phyloP scores from a whole-genome alignment of 2,329 filamentous ascomycete genomes.

The Arthrobotrys pseudoclavata region DNA sequence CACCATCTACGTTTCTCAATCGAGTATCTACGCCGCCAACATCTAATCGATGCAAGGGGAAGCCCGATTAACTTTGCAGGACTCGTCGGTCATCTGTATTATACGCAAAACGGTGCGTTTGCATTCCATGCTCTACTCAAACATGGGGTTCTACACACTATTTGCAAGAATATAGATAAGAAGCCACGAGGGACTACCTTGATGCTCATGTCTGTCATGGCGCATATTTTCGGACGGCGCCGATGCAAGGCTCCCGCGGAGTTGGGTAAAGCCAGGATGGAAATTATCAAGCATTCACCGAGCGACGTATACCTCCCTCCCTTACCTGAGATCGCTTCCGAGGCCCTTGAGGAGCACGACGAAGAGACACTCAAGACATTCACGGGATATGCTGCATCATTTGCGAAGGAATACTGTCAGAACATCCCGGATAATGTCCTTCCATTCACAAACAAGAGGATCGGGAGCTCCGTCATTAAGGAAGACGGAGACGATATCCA shows the following conservation, averaged over 20 bases:
- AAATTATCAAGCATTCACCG: constrained; percentile 71
- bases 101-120: constrained; percentile 80
- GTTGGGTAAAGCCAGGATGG: constrained; percentile 68
- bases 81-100: constrained; percentile 79
- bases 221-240: constrained; percentile 77
- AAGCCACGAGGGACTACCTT: constrained; percentile 70
- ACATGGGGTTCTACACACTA: constrained; percentile 76
- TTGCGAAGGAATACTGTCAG: constrained; percentile 74
- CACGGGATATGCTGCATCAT: constrained; percentile 76
- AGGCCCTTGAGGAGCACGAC: constrained; percentile 75
- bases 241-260: constrained; percentile 57
- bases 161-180: constrained; percentile 73
- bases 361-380: constrained; percentile 71
- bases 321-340: constrained; percentile 73
- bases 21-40: constrained; percentile 79
- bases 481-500: constrained; percentile 60
- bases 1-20: constrained; percentile 86
- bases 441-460: constrained; percentile 70
- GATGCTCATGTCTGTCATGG: constrained; percentile 77
- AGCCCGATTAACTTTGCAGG: constrained; percentile 79
- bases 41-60: constrained; percentile 74
- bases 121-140: constrained; percentile 81
- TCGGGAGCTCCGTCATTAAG: constrained; percentile 31
- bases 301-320: constrained; percentile 77
- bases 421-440: constrained; percentile 70